Conservation (phyloP, 2,329 filamentous ascomycete species). For the Pestalotiopsis sp. region DNA sequence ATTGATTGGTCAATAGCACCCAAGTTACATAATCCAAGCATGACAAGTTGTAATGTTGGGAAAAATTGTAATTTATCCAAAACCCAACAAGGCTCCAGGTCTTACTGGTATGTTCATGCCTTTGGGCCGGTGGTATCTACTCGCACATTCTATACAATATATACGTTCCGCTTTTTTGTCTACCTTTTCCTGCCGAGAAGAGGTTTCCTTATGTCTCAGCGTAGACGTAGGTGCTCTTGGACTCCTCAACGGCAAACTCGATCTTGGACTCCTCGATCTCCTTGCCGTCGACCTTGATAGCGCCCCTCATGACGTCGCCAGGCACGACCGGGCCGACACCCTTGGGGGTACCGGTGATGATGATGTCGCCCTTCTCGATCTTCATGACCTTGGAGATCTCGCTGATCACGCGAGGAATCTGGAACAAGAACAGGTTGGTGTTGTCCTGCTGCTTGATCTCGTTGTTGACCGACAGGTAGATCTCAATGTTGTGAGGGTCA, state of each 20-base stretch:
- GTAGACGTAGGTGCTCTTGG: conserved; percentile 77
- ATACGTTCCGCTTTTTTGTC: conserved; percentile 32
- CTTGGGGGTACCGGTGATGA: conserved; percentile 96
- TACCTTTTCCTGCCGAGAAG: background rate
- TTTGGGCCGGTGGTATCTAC: conserved; percentile 34
- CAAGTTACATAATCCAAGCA: background rate
- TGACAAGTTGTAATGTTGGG: background rate
- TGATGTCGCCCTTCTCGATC: conserved; percentile 86
- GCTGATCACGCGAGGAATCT: conserved; percentile 82
- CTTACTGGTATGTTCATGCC: conserved; percentile 17
- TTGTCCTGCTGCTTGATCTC: conserved; percentile 80
- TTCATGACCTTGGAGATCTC: conserved; percentile 97
- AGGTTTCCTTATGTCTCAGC: conserved; percentile 61
- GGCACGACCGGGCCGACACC: conserved; percentile 85
- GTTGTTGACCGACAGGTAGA: conserved; percentile 85
- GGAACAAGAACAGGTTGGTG: conserved; percentile 93
- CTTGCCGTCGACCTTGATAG: conserved; percentile 77
- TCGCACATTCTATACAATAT: conserved; percentile 35
- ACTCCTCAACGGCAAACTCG: conserved; percentile 82
- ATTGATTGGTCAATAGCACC: too few species aligned
- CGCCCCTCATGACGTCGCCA: conserved; percentile 86
- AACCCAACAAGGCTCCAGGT: background rate
- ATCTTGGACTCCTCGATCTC: conserved; percentile 85
- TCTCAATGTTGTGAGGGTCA: conserved; percentile 85
- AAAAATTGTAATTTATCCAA: background rate